phyloP scores from a whole-genome alignment of 345 rosid genomes.

The Boechera stricta region DNA sequence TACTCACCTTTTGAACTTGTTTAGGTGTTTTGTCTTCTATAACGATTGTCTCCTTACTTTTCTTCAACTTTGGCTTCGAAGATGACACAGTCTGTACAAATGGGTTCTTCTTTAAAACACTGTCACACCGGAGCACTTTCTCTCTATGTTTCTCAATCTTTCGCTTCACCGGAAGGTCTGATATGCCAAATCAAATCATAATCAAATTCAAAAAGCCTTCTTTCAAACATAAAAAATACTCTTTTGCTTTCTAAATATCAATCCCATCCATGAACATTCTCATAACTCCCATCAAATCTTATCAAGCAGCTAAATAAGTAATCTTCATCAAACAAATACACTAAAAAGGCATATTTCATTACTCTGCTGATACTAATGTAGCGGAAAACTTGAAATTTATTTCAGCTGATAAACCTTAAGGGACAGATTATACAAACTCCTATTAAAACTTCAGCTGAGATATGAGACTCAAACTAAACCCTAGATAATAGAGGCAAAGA shows the following conservation, averaged over 20 bases:
- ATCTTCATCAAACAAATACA: not conserved
- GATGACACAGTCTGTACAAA: conserved; percentile 73
- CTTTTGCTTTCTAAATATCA: not conserved
- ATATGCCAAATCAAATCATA: not conserved
- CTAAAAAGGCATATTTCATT: not conserved
- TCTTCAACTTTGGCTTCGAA: conserved; percentile 59
- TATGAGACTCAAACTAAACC: conserved; percentile 6
- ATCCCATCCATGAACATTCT: not conserved
- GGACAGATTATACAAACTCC: not conserved
- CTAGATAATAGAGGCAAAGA: not conserved
- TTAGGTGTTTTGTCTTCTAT: conserved; percentile 36
- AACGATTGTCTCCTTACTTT: conserved; percentile 39
- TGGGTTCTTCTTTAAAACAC: conserved; percentile 72
- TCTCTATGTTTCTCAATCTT: conserved; percentile 86
- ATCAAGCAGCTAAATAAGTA: conserved; percentile 2
- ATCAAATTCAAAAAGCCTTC: conserved; percentile 3
- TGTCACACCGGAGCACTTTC: conserved; percentile 70
- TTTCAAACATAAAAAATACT: not conserved
- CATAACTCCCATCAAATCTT: not conserved
- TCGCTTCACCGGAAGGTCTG: conserved; percentile 77
- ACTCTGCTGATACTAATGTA: not conserved
- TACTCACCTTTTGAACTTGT: conserved; percentile 54
- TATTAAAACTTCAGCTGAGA: too few species aligned
- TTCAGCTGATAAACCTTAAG: conserved; percentile 22
- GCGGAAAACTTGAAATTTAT: not conserved